A percentile compares a stretch with the other conserved stretches of the same genome.
phyloP scores from a whole-genome alignment of 208 protist species.

The Porcisia hertigi region DNA sequence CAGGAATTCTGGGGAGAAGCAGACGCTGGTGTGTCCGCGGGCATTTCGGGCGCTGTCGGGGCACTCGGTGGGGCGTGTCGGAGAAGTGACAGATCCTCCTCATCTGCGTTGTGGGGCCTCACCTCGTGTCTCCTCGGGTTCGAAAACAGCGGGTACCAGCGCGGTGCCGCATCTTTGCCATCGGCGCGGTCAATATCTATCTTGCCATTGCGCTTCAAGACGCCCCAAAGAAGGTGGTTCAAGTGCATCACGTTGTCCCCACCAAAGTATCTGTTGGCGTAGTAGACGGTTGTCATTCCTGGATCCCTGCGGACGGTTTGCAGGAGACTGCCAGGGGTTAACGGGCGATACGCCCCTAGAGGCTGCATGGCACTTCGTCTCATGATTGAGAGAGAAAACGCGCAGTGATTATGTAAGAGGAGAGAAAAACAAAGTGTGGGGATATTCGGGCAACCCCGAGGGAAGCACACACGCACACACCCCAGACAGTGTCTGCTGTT shows the following conservation, averaged over 20 bases:
- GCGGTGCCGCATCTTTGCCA: conserved; percentile 52
- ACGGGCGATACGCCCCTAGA: conserved; percentile 19
- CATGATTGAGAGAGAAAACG: conserved; percentile 1
- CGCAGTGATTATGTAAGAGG: background rate
- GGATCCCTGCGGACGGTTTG: conserved; percentile 79
- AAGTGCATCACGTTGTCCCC: conserved; percentile 61
- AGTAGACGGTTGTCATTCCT: conserved; percentile 81
- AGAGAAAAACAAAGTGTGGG: background rate
- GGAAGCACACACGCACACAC: background rate
- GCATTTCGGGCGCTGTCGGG: conserved; percentile 7
- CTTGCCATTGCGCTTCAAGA: conserved; percentile 79
- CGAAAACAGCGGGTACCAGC: conserved; percentile 74
- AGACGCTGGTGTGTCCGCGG: conserved; percentile 1
- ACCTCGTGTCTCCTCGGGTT: conserved; percentile 57
- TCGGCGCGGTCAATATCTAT: conserved; percentile 74
- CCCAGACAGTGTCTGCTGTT: background rate
- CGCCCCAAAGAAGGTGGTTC: conserved; percentile 73
- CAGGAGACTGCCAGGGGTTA: conserved; percentile 58
- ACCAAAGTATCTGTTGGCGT: conserved; percentile 88
- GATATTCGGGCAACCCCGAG: background rate
- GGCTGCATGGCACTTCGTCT: conserved; percentile 10
- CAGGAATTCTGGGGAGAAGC: conserved; percentile 10
- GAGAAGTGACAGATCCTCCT: conserved; percentile 80
- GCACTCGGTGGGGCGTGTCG: conserved; percentile 7
- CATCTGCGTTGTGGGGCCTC: conserved; percentile 58